Percentiles rank a stretch among this genome's conserved stretches.
Evolutionary conservation across 768 basidiomycete species (phyloP).

Genomic region (Panus rudis): DNA sequence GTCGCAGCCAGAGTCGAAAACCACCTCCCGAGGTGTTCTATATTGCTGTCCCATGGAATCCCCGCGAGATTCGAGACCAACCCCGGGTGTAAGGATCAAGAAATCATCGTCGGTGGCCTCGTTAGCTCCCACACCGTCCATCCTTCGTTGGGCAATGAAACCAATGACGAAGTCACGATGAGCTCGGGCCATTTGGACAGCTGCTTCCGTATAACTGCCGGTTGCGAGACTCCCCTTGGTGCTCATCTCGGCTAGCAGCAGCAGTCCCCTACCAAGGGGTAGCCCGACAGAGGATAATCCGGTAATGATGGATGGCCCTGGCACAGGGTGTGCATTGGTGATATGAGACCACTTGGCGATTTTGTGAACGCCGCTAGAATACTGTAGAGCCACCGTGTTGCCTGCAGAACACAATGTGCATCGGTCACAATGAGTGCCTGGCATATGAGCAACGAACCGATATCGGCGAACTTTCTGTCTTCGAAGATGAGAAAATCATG

Average conservation of each 20-base stretch:
- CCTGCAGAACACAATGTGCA: conserved; percentile 41
- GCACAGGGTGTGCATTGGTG: conserved; percentile 94
- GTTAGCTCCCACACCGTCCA: conserved; percentile 56
- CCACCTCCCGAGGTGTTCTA: conserved; percentile 78
- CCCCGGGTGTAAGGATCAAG: conserved; percentile 87
- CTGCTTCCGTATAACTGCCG: conserved; percentile 75
- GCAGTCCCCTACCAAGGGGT: conserved; percentile 77
- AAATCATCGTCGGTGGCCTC: conserved; percentile 61
- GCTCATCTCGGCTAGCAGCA: conserved; percentile 96
- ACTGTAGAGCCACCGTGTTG: conserved; percentile 93
- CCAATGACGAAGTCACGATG: conserved; percentile 89
- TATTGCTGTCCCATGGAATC: conserved; percentile 96
- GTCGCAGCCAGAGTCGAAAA: conserved; percentile 80
- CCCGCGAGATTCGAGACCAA: conserved; percentile 57
- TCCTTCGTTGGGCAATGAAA: conserved; percentile 85
- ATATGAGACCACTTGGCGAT: conserved; percentile 96
- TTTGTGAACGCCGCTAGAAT: conserved; percentile 86
- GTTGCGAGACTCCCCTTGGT: conserved; percentile 79
- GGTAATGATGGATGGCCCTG: conserved; percentile 91
- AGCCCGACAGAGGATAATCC: conserved; percentile 84
- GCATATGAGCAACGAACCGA: conserved; percentile 50
- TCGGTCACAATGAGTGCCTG: not conserved
- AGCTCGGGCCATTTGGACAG: conserved; percentile 81
- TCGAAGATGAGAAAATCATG: conserved; percentile 97
- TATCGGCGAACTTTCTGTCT: conserved; percentile 98